Evolutionary conservation across 2,329 filamentous ascomycete genomes (phyloP).

Genomic region (Daldinia sp.): DNA sequence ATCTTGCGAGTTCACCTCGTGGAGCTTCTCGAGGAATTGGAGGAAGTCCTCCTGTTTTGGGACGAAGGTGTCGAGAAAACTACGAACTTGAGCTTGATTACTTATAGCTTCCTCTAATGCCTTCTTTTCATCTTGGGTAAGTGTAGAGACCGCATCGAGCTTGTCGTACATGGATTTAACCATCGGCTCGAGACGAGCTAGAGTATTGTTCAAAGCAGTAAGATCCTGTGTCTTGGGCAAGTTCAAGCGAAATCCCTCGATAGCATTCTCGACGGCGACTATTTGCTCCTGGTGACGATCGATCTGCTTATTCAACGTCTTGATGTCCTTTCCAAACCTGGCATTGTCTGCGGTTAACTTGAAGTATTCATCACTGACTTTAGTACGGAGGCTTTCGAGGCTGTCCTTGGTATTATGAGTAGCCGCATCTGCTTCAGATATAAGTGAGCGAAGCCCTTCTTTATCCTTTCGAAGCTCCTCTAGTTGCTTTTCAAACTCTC

Average conservation of each 20-base stretch:
- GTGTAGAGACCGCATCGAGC: slow-evolving; percentile 5
- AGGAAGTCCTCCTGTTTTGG: slow-evolving; percentile 26
- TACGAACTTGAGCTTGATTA: slow-evolving; percentile 14
- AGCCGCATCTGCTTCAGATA: slow-evolving; percentile 17
- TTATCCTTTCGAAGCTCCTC: slow-evolving; percentile 26
- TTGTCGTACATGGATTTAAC: slow-evolving; percentile 25
- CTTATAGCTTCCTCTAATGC: neutral
- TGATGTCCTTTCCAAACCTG: slow-evolving; percentile 27
- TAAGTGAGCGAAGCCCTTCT: slow-evolving; percentile 16
- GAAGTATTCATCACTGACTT: slow-evolving; percentile 28
- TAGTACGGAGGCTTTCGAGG: slow-evolving; percentile 20
- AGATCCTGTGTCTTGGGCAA: slow-evolving; percentile 12
- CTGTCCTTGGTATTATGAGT: slow-evolving; percentile 11
- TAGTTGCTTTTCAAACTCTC: slow-evolving; percentile 23
- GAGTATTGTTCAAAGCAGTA: slow-evolving; percentile 7
- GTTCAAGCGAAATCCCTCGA: slow-evolving; percentile 7
- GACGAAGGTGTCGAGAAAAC: slow-evolving; percentile 15
- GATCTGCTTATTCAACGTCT: slow-evolving; percentile 18
- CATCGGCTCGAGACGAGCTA: slow-evolving; percentile 24
- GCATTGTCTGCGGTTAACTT: slow-evolving; percentile 24
- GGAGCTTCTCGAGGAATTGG: slow-evolving; percentile 24
- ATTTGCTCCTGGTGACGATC: slow-evolving; percentile 13
- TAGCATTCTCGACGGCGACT: slow-evolving; percentile 5
- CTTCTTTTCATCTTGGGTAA: slow-evolving; percentile 8
- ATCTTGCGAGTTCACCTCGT: neutral